Evolutionary conservation across 306 rosid species (phyloP).

Genomic region (Elaeagnus macrophylla): DNA sequence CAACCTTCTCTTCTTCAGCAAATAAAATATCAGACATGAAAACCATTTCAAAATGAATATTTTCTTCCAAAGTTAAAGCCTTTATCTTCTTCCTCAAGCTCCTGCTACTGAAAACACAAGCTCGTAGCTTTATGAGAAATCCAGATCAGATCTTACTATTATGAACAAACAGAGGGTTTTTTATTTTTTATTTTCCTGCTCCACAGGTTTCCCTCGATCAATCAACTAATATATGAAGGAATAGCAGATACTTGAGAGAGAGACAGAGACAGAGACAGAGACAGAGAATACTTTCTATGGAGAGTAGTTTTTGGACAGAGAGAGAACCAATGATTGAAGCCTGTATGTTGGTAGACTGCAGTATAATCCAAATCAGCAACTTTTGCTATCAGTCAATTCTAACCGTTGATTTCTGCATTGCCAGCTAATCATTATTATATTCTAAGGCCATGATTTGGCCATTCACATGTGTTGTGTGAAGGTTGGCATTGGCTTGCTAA

Average conservation of each 20-base stretch:
- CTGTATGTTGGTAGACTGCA: conserved; percentile 31
- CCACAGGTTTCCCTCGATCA: conserved; percentile 13
- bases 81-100: conserved; percentile 17
- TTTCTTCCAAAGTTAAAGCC: conserved; percentile 10
- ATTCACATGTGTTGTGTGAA: too few species aligned
- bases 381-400: conserved; percentile 29
- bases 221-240: conserved; percentile 27
- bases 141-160: conserved; percentile 30
- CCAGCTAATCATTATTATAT: conserved; percentile 59
- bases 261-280: conserved; percentile 16
- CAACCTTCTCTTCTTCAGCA: conserved; percentile 43
- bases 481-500: too few species aligned
- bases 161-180: conserved; percentile 28
- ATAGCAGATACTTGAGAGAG: conserved; percentile 12
- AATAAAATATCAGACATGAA: conserved; percentile 50
- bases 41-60: conserved; percentile 51
- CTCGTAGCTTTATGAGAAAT: conserved; percentile 9
- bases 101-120: conserved; percentile 4
- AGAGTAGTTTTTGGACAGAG: conserved; percentile 20
- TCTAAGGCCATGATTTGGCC: background rate
- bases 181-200: conserved; percentile 26
- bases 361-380: conserved; percentile 48
- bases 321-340: conserved; percentile 59
- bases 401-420: conserved; percentile 49
- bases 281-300: conserved; percentile 12